phyloP scores from a whole-genome alignment of 2,329 filamentous ascomycete genomes.

The Alternaria longipes region DNA sequence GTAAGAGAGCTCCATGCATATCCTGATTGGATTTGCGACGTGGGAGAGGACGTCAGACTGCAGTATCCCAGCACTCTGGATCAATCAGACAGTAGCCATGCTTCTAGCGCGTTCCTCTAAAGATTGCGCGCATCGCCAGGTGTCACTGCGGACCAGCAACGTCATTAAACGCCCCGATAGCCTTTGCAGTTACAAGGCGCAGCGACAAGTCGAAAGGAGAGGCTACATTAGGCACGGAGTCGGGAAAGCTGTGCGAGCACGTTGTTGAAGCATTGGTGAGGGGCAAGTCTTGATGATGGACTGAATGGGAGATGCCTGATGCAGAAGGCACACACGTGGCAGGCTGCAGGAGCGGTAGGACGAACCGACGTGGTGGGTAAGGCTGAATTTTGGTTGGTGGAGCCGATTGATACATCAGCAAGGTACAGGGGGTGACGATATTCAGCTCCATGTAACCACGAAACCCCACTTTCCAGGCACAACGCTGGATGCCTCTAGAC shows the following conservation, averaged over 20 bases:
- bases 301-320: slow-evolving; percentile 5
- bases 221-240: slow-evolving; percentile 1
- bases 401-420: slow-evolving; percentile 4
- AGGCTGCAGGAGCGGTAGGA: slow-evolving; percentile 39
- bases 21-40: slow-evolving; percentile 6
- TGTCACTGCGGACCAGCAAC: slow-evolving; percentile 6
- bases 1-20: background rate
- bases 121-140: slow-evolving; percentile 5
- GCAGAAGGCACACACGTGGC: slow-evolving; percentile 41
- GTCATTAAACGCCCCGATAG: slow-evolving; percentile 3
- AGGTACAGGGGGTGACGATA: background rate
- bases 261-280: background rate
- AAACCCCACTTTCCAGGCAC: background rate
- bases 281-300: background rate
- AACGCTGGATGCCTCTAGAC: slow-evolving; percentile 2
- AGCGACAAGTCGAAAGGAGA: slow-evolving; percentile 10
- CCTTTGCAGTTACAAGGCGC: background rate
- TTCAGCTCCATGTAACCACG: slow-evolving; percentile 3
- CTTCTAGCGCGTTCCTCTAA: slow-evolving; percentile 22
- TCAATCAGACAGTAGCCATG: slow-evolving; percentile 6
- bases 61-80: slow-evolving; percentile 6
- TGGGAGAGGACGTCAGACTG: slow-evolving; percentile 18
- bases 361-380: slow-evolving; percentile 40
- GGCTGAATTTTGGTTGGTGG: slow-evolving; percentile 43
- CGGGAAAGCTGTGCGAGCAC: background rate